These are phyloP conservation scores for Chaetomium sp. DNA, from an alignment of 2,329 filamentous ascomycete species.

Conservation along the genomic window DNA sequence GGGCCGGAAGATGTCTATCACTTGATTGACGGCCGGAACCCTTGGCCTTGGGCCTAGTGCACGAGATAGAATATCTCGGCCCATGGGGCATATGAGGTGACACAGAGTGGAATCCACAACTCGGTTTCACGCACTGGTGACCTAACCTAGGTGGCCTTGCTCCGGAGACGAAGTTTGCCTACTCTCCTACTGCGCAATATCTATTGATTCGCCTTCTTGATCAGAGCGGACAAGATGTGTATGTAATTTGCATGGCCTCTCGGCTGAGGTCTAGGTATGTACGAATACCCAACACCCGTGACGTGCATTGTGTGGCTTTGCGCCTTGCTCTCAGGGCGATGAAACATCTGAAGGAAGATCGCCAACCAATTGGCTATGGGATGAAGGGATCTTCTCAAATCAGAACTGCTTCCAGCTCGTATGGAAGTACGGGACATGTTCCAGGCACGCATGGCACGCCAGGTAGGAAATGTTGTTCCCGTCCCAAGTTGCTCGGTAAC, in stretches of 20 bases:
- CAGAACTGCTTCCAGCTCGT: slow-evolving; percentile 2
- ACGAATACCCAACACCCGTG: background rate
- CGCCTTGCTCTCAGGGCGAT: slow-evolving; percentile 10
- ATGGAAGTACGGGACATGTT: background rate
- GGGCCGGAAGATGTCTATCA: background rate
- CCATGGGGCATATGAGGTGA: too few species aligned
- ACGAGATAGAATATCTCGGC: too few species aligned
- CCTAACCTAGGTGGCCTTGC: too few species aligned
- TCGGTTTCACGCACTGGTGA: background rate
- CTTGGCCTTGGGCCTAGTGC: too few species aligned
- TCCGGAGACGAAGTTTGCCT: background rate
- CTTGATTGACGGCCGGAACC: too few species aligned
- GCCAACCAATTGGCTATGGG: slow-evolving; percentile 14
- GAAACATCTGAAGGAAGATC: slow-evolving; percentile 29
- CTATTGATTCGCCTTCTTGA: background rate
- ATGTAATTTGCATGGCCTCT: background rate
- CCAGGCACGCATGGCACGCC: too few species aligned
- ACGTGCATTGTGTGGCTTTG: slow-evolving; percentile 11
- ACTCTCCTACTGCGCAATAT: too few species aligned
- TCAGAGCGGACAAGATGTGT: background rate
- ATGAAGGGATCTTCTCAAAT: too few species aligned
- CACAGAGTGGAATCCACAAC: background rate
- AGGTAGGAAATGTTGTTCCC: background rate
- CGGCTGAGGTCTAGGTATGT: background rate
- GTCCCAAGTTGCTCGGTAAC: slow-evolving; percentile 21